Percentiles rank a stretch among this genome's conserved stretches.
Evolutionary conservation across 805 yeast genomes (phyloP).

Genomic region (Candida ascalaphidarum): DNA sequence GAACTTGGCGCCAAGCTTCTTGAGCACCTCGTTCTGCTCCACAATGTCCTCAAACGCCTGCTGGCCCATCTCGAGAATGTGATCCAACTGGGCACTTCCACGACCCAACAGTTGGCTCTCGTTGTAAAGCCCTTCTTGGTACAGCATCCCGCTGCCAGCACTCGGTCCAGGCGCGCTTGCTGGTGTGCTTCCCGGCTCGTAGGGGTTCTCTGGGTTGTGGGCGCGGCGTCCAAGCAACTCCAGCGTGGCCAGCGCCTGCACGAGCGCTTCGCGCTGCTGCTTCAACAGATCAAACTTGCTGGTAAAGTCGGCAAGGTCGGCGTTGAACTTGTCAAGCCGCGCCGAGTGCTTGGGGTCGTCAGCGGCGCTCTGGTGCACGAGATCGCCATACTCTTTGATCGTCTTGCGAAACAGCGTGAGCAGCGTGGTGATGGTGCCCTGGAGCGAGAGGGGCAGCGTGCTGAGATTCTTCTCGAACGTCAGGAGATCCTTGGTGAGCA

Average conservation of each 20-base stretch:
- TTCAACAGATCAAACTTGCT: slow-evolving; percentile 47
- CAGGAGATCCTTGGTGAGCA: slow-evolving; percentile 59
- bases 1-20: slow-evolving; percentile 53
- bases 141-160: slow-evolving; percentile 15
- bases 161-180: not conserved
- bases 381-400: slow-evolving; percentile 54
- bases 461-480: slow-evolving; percentile 57
- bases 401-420: slow-evolving; percentile 69
- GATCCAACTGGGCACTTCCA: slow-evolving; percentile 79
- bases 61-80: slow-evolving; percentile 84
- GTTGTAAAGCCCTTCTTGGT: slow-evolving; percentile 58
- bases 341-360: slow-evolving; percentile 42
- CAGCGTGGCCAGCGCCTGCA: slow-evolving; percentile 38
- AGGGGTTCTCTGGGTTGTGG: slow-evolving; percentile 2
- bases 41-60: slow-evolving; percentile 77
- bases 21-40: slow-evolving; percentile 71
- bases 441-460: slow-evolving; percentile 66
- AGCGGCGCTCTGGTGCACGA: slow-evolving; percentile 51
- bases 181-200: too few relatives aligned
- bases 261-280: slow-evolving; percentile 43
- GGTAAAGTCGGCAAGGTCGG: slow-evolving; percentile 37
- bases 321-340: slow-evolving; percentile 51
- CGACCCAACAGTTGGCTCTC: slow-evolving; percentile 58
- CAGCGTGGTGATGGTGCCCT: slow-evolving; percentile 74
- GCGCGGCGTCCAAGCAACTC: slow-evolving; percentile 49